Evolutionary conservation across 2,329 filamentous ascomycete genomes (phyloP).

Genomic region (Alternaria brassicae): DNA sequence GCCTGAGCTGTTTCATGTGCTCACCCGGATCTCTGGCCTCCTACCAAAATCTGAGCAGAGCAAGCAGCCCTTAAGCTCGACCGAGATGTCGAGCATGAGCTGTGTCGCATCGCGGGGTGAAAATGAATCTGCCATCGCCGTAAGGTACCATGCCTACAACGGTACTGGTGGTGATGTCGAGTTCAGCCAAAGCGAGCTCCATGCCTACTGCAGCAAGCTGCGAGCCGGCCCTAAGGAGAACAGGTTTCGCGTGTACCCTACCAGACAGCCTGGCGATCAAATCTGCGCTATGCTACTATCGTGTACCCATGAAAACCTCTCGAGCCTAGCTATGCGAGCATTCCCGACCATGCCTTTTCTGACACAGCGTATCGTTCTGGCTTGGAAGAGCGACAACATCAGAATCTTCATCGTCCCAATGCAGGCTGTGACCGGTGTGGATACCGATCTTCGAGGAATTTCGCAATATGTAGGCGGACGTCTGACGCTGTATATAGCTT

Average conservation of each 20-base stretch:
- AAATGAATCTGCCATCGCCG: conserved; percentile 29
- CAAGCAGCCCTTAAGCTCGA: conserved; percentile 22
- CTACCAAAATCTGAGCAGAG: conserved; percentile 21
- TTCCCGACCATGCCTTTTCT: conserved; percentile 53
- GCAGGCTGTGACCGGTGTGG: conserved; percentile 36
- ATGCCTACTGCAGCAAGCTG: conserved; percentile 55
- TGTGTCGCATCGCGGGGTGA: conserved; percentile 28
- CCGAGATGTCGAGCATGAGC: conserved; percentile 33
- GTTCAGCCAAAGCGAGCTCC: conserved; percentile 61
- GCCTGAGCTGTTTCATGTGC: conserved; percentile 46
- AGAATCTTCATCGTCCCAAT: conserved; percentile 47
- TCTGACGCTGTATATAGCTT: conserved; percentile 43
- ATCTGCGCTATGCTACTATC: conserved; percentile 53
- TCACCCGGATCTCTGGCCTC: conserved; percentile 39
- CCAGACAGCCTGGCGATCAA: conserved; percentile 54
- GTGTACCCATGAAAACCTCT: conserved; percentile 48
- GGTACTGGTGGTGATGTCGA: conserved; percentile 54
- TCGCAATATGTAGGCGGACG: conserved; percentile 40
- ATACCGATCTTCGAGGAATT: conserved; percentile 49
- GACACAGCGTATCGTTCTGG: conserved; percentile 38
- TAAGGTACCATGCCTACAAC: conserved; percentile 55
- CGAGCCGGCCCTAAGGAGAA: conserved; percentile 52
- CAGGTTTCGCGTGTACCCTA: conserved; percentile 52
- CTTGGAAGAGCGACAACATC: conserved; percentile 45
- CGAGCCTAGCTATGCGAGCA: conserved; percentile 50